Base-by-base conservation (phyloP, 2,329 filamentous ascomycete species). In the Aspergillus nomiae region DNA sequence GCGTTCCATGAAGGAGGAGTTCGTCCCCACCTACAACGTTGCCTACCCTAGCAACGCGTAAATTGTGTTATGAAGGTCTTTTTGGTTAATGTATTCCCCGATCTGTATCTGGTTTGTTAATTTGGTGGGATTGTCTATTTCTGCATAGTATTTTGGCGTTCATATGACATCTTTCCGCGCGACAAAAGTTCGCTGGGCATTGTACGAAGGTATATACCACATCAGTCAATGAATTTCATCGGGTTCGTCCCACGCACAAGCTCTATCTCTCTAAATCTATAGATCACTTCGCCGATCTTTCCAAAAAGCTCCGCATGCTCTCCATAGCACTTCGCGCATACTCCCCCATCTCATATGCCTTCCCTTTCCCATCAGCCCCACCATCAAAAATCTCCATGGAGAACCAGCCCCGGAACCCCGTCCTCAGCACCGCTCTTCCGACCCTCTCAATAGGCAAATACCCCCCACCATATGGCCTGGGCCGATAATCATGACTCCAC, bases 1-100 rank as follows among this genome's bases (percentile, higher is more conserved):
- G 73, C 82, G 89, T 66, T 87, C 86, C 50, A 85, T 91, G 72
- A 91, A 91, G 86, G 90, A 93, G 83, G 90, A 92, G 81, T 93
- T 92, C 71, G 79, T 81, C 65, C 80, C 86, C 4, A 89, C 86
- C 38, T 84, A 84, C 38, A 82, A 84, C 76, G 88, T 92, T 36
- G 76, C 76, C 58, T 93, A 93, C 76, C 88, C 89, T 24, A 92
- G 89, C 79, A 92, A 92, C 76, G 88, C 90, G 77, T 92, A 67
- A 61, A 30, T 14, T 57, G 41, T 60, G 41, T 56, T 48, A 30
- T 62, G 58, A 60, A 50, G 24, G 56, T 62, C 65, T 68, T 67
- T 54, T 63, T 67, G 34, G 60, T 59, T 63, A 66, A 59, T 53
- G 43, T 58, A 62, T 59, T 56, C 34, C 50, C 24, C n/a, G 21